A percentile compares a stretch with the other conserved stretches of the same genome.
These are phyloP conservation scores for Parascedosporium putredinis DNA, from an alignment of 2,329 filamentous ascomycete species.

Conservation along the genomic window DNA sequence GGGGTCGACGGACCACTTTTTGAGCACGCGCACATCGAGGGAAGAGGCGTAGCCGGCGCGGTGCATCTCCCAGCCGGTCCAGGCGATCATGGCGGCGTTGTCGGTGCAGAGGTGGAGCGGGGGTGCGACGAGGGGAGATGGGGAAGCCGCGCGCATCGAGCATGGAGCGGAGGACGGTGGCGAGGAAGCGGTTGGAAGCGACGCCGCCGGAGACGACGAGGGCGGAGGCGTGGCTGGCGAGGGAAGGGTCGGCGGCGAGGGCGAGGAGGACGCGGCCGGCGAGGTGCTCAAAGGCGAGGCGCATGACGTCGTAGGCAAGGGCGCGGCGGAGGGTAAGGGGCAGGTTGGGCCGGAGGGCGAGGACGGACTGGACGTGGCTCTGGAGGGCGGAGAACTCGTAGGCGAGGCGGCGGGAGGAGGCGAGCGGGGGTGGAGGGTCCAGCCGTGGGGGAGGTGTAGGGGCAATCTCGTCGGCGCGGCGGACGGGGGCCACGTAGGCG, in stretches of 20 bases:
- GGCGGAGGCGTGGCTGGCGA: conserved; percentile 33
- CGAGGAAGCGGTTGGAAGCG: conserved; percentile 72
- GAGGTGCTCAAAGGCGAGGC: conserved; percentile 78
- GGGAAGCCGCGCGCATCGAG: conserved; percentile 55
- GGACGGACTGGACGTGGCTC: conserved; percentile 50
- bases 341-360: conserved; percentile 30
- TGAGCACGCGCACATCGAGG: conserved; percentile 47
- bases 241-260: conserved; percentile 30
- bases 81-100: conserved; percentile 96
- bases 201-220: conserved; percentile 86
- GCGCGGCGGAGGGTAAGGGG: conserved; percentile 49
- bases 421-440: conserved; percentile 62
- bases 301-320: conserved; percentile 66
- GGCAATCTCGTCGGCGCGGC: conserved; percentile 47
- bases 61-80: conserved; percentile 90
- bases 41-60: conserved; percentile 60
- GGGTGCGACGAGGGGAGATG: conserved; percentile 60
- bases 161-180: conserved; percentile 47
- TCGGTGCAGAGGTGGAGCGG: conserved; percentile 75
- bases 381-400: conserved; percentile 70
- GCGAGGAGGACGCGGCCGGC: conserved; percentile 63
- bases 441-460: conserved; percentile 33
- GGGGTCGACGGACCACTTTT: conserved; percentile 67
- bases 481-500: conserved; percentile 47
- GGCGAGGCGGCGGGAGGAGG: conserved; percentile 42